Percentiles rank a stretch among this genome's conserved stretches.
phyloP scores from a whole-genome alignment of 148 eudicot genomes.

The Fagopyrum tataricum region DNA sequence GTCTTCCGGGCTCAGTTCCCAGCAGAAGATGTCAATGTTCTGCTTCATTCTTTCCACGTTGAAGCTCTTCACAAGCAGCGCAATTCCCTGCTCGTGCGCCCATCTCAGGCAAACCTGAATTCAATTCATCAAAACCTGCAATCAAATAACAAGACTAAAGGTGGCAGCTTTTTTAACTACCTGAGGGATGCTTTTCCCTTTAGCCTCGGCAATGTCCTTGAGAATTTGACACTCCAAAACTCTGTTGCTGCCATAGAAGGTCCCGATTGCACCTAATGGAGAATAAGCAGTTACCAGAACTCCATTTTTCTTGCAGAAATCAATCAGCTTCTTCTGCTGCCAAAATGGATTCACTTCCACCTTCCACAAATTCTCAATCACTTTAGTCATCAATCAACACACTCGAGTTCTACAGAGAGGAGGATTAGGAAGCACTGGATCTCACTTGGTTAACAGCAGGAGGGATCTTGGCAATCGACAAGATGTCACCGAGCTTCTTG shows the following conservation, averaged over 20 bases:
- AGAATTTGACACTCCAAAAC: conserved; percentile 48
- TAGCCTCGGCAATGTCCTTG: conserved; percentile 56
- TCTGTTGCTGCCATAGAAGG: conserved; percentile 62
- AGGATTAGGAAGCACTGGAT: not conserved
- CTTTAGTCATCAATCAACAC: not conserved
- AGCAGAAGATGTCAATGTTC: conserved; percentile 55
- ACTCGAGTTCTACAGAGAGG: not conserved
- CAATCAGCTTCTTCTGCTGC: conserved; percentile 66
- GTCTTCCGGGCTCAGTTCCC: conserved; percentile 53
- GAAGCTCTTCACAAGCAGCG: conserved; percentile 56
- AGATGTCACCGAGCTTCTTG: conserved; percentile 38
- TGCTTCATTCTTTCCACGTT: conserved; percentile 67
- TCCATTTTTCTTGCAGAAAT: conserved; percentile 47
- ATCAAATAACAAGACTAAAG: not conserved
- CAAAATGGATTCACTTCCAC: conserved; percentile 80
- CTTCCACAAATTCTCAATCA: conserved; percentile 16
- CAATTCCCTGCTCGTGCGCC: conserved; percentile 69
- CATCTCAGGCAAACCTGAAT: conserved; percentile 65
- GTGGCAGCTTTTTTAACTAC: conserved; percentile 17
- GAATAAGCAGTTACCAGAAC: conserved; percentile 64
- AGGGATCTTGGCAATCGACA: conserved; percentile 51
- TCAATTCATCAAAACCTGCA: too few relatives aligned
- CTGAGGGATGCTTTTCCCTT: conserved; percentile 62
- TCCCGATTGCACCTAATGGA: conserved; percentile 69
- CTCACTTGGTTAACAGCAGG: conserved; percentile 77